Conservation (phyloP, 768 basidiomycete species). For the Boletus huronensis region DNA sequence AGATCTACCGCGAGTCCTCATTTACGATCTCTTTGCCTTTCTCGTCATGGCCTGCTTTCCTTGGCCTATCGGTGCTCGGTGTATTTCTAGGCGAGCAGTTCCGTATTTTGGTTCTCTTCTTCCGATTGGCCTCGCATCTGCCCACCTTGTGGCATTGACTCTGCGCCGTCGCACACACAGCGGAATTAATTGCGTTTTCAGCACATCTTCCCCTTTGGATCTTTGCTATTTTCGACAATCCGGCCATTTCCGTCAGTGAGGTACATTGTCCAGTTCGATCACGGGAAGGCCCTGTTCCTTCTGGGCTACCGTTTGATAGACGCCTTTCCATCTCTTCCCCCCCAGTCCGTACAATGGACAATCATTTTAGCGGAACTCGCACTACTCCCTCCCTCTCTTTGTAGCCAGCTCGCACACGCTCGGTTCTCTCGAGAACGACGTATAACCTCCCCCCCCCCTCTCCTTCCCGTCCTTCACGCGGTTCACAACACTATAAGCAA, state of each 20-base stretch:
- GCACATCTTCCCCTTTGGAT: slow-evolving; percentile 47
- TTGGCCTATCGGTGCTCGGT: slow-evolving; percentile 40
- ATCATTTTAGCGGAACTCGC: slow-evolving; percentile 6
- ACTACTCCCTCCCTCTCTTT: background rate
- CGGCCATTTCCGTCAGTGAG: slow-evolving; percentile 32
- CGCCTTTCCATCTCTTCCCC: slow-evolving; percentile 4
- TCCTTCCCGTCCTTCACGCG: slow-evolving; percentile 4
- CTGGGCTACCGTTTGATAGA: slow-evolving; percentile 20
- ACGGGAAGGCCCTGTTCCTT: slow-evolving; percentile 10
- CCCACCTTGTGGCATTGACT: slow-evolving; percentile 39
- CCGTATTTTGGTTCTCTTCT: slow-evolving; percentile 39
- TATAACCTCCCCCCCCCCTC: background rate
- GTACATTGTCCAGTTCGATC: slow-evolving; percentile 32
- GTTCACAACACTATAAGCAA: slow-evolving; percentile 8
- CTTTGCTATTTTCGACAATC: slow-evolving; percentile 32
- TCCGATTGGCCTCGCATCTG: slow-evolving; percentile 47
- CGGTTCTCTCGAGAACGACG: background rate
- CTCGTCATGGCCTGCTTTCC: slow-evolving; percentile 30
- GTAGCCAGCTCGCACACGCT: background rate
- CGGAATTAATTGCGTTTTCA: slow-evolving; percentile 30
- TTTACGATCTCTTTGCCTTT: slow-evolving; percentile 29
- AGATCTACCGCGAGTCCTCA: slow-evolving; percentile 18
- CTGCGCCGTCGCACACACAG: slow-evolving; percentile 29
- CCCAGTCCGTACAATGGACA: slow-evolving; percentile 8
- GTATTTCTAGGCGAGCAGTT: slow-evolving; percentile 42